Evolutionary conservation across 805 yeast species (phyloP), one percentile per base, ranked within the genome.

Genomic region (Cyberlindnera lachancei): DNA sequence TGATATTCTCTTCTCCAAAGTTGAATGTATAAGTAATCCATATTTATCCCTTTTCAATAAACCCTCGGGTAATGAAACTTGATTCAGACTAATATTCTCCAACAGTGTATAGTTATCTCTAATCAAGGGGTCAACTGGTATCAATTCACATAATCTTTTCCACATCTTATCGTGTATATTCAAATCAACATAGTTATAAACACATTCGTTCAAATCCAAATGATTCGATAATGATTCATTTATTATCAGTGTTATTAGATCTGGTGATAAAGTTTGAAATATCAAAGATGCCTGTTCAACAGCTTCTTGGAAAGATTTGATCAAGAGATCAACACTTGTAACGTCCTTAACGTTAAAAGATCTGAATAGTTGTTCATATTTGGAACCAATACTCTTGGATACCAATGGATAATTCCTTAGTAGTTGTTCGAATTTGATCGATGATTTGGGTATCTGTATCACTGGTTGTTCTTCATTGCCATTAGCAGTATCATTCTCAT

Each of bases 121-220:
- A 27, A 53, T 43, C n/a, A n/a, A n/a, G n/a, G n/a, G n/a, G 34
- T 57, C 25, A 31, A 48, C 41, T 19, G 40, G 32, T 31, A 42
- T 34, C 20, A 64, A 28, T 6, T 41, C 44, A 11, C 52, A 49
- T 11, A 73, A 45, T 22, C 61, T 58, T 3, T 60, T 41, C 92
- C 95, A 83, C 6, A 86, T 50, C 38, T 69, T 72, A 41, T 74
- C 81, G 45, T 75, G 80, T 20, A 85, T 53, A 35, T 76, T 75
- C 38, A 66, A 45, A 45, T 88, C 96, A 12, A 84, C 77, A 44
- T 84, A 84, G 34, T 74, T 75, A 45, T 76, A 79, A 2, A 86
- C 63, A 27, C 75, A 61, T 36, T 63, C 64, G 42, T 64, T 71
- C 41, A 75, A 55, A 36, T 78, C 73, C 13, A 67, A 38, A 1